Percentiles rank a stretch among this genome's conserved stretches.
These are phyloP conservation scores for Candida chauliodis DNA, from an alignment of 805 yeast genomes.

Conservation along the genomic window DNA sequence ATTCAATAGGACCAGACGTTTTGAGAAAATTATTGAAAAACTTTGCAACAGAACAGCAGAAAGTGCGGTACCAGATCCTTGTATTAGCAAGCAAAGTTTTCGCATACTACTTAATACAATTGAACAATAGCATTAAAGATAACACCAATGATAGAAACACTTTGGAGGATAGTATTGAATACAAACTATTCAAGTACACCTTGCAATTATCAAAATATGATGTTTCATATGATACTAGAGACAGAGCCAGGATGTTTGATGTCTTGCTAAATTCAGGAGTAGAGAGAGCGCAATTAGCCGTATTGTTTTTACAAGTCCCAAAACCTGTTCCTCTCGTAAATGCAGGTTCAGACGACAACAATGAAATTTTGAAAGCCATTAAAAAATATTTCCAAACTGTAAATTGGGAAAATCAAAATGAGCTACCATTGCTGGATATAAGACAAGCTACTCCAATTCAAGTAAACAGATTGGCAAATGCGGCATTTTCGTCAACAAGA, in stretches of 20 bases:
- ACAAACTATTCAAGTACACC: conserved; percentile 57
- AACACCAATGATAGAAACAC: conserved; percentile 11
- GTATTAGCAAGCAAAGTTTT: conserved; percentile 70
- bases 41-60: conserved; percentile 52
- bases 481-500: conserved; percentile 14
- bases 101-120: conserved; percentile 49
- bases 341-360: conserved; percentile 9
- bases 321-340: conserved; percentile 57
- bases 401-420: conserved; percentile 36
- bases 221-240: conserved; percentile 71
- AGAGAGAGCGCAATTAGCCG: conserved; percentile 54
- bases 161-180: conserved; percentile 19
- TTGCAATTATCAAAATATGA: conserved; percentile 72
- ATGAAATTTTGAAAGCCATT: conserved; percentile 10
- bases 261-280: conserved; percentile 50
- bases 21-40: conserved; percentile 53
- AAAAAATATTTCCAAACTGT: conserved; percentile 27
- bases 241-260: conserved; percentile 72
- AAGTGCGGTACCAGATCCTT: conserved; percentile 68
- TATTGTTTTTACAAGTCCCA: conserved; percentile 71
- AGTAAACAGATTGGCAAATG: conserved; percentile 14
- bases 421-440: conserved; percentile 27
- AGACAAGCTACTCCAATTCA: conserved; percentile 24
- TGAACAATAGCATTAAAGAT: conserved; percentile 20
- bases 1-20: conserved; percentile 67